Percentiles rank a stretch among this genome's conserved stretches.
These are phyloP conservation scores for Tetrahymena elliotti DNA, from an alignment of 73 alveolate species.

Conservation along the genomic window DNA sequence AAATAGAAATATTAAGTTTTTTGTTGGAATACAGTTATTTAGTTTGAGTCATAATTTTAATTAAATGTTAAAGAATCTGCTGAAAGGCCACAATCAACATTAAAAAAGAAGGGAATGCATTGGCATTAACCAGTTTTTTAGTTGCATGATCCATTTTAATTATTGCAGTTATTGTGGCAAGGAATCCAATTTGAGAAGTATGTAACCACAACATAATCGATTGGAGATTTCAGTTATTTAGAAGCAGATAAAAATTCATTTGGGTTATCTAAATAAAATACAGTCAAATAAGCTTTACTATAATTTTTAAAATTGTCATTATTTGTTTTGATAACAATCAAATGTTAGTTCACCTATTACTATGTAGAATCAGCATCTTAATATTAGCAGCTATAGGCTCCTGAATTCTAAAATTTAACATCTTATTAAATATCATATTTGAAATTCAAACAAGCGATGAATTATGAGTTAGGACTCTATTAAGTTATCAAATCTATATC, in stretches of 20 bases:
- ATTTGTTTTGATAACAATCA: background rate
- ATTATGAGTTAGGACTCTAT: background rate
- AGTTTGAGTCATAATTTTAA: too few relatives aligned
- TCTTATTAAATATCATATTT: background rate
- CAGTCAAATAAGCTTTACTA: background rate
- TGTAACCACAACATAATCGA: background rate
- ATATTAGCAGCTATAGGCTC: background rate
- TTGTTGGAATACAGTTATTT: background rate
- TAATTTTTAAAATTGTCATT: too few relatives aligned
- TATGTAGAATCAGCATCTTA: background rate
- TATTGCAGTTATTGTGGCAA: background rate
- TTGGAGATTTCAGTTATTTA: background rate
- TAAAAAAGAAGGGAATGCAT: background rate
- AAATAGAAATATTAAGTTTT: background rate
- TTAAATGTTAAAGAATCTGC: background rate
- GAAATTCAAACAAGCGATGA: background rate
- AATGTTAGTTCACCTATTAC: background rate
- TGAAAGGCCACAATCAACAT: background rate
- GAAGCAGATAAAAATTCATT: background rate
- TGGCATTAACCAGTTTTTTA: background rate
- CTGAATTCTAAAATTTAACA: background rate
- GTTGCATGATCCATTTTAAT: background rate
- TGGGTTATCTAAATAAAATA: background rate
- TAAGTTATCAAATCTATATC: background rate
- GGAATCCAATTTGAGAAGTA: background rate